Evolutionary conservation across 1,284 basidiomycete genomes (phyloP).

Genomic region (Microbotryum saponariae): DNA sequence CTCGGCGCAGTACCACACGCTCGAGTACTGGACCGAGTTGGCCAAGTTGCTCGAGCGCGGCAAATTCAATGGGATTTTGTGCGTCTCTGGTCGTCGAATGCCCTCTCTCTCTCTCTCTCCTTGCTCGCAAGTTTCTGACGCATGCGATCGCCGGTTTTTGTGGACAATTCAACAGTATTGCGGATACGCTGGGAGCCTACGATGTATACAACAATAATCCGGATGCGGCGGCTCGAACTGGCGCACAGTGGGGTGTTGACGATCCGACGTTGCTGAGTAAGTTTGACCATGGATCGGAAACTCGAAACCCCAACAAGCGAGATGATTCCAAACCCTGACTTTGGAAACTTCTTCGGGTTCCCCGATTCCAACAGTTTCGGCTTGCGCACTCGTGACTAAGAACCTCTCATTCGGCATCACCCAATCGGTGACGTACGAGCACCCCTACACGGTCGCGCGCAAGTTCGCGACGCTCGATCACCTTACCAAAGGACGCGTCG

Average conservation of each 20-base stretch:
- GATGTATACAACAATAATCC: constrained; percentile 35
- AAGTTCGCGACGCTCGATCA: constrained; percentile 42
- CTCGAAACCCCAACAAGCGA: background rate
- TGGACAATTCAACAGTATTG: constrained; percentile 14
- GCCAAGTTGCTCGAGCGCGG: constrained; percentile 44
- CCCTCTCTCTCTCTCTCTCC: too few relatives aligned
- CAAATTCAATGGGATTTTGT: constrained; percentile 40
- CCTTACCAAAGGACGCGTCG: constrained; percentile 42
- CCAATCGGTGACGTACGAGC: constrained; percentile 31
- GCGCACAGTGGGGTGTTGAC: constrained; percentile 32
- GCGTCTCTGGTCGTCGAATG: too few relatives aligned
- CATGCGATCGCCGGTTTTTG: too few relatives aligned
- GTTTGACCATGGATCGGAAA: background rate
- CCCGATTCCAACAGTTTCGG: background rate
- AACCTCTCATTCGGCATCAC: constrained; percentile 26
- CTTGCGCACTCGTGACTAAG: background rate
- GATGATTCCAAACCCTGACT: background rate
- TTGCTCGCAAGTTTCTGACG: too few relatives aligned
- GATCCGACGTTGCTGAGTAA: constrained; percentile 9
- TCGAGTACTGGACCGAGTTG: constrained; percentile 11
- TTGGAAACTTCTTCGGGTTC: too few relatives aligned
- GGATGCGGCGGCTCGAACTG: constrained; percentile 34
- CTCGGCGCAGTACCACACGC: constrained; percentile 4
- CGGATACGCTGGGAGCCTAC: constrained; percentile 38
- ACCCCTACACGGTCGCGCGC: constrained; percentile 40